Percentiles rank a stretch among this genome's conserved stretches.
Evolutionary conservation across 768 basidiomycete species (phyloP).

Genomic region (Lentinula sp.): DNA sequence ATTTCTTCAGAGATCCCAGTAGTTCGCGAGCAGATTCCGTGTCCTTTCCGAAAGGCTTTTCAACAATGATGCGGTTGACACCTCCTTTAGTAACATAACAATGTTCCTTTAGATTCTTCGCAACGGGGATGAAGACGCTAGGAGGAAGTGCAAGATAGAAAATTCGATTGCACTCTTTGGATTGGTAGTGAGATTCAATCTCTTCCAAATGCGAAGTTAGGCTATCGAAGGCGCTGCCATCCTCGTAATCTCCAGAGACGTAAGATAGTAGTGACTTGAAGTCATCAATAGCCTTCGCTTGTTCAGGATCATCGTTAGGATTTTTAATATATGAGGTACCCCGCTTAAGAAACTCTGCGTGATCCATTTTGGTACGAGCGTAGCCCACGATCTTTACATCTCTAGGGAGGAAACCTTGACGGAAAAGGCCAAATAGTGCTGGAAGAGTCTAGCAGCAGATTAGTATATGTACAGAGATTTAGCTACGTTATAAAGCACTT

Average conservation of each 20-base stretch:
- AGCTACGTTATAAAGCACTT: slow-evolving; percentile 38
- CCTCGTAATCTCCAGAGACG: slow-evolving; percentile 85
- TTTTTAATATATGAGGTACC: slow-evolving; percentile 83
- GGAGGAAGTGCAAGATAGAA: slow-evolving; percentile 98
- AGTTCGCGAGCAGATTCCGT: slow-evolving; percentile 78
- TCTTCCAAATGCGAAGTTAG: slow-evolving; percentile 72
- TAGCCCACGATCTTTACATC: slow-evolving; percentile 92
- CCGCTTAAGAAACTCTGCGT: slow-evolving; percentile 79
- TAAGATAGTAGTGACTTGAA: slow-evolving; percentile 84
- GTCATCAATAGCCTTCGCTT: slow-evolving; percentile 60
- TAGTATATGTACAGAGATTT: slow-evolving; percentile 2
- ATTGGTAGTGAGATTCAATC: slow-evolving; percentile 67
- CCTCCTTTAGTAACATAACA: slow-evolving; percentile 68
- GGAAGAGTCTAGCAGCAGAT: slow-evolving; percentile 75
- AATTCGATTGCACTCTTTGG: slow-evolving; percentile 68
- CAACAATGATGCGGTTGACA: slow-evolving; percentile 89
- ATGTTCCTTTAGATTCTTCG: slow-evolving; percentile 73
- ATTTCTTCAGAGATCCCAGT: slow-evolving; percentile 69
- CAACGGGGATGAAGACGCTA: slow-evolving; percentile 91
- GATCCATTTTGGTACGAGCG: slow-evolving; percentile 92
- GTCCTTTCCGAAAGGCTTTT: slow-evolving; percentile 98
- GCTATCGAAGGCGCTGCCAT: slow-evolving; percentile 68
- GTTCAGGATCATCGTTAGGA: slow-evolving; percentile 51
- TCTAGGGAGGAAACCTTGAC: slow-evolving; percentile 71
- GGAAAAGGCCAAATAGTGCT: slow-evolving; percentile 87